Evolutionary conservation across 192 early-diverging fungal species (phyloP).

Genomic region (Jimgerdemannia lactiflua): DNA sequence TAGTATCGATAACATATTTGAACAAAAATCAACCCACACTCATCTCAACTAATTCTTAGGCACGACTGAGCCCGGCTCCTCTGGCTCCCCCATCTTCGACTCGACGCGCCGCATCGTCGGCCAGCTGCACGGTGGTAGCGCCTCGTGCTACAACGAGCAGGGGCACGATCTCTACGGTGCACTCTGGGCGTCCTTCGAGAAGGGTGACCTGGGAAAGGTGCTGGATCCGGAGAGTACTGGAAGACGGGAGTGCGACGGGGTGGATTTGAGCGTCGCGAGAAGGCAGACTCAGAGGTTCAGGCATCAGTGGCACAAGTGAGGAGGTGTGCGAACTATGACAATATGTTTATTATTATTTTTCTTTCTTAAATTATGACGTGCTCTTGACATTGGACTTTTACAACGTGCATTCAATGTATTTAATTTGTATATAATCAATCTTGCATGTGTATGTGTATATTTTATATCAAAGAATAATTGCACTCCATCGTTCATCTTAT

Average conservation of each 20-base stretch:
- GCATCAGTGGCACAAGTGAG: too few species aligned
- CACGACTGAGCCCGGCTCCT: conserved; percentile 42
- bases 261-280: not conserved
- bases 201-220: not conserved
- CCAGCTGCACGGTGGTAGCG: conserved; percentile 41
- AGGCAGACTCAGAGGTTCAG: not conserved
- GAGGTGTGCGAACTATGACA: too few species aligned
- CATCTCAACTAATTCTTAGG: not conserved
- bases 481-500: too few species aligned
- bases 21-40: too few species aligned
- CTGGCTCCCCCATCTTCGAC: conserved; percentile 41
- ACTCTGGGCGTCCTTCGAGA: conserved; percentile 24
- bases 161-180: conserved; percentile 45
- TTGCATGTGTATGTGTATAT: too few species aligned
- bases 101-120: conserved; percentile 40
- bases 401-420: too few species aligned
- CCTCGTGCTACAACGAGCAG: conserved; percentile 37
- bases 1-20: too few species aligned
- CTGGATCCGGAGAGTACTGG: not conserved
- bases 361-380: too few species aligned
- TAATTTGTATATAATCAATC: too few species aligned
- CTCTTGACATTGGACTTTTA: too few species aligned
- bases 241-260: not conserved
- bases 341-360: too few species aligned
- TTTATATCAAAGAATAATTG: too few species aligned